Evolutionary conservation across 192 early-diverging fungal species (phyloP).

Genomic region (Backusella westeae): DNA sequence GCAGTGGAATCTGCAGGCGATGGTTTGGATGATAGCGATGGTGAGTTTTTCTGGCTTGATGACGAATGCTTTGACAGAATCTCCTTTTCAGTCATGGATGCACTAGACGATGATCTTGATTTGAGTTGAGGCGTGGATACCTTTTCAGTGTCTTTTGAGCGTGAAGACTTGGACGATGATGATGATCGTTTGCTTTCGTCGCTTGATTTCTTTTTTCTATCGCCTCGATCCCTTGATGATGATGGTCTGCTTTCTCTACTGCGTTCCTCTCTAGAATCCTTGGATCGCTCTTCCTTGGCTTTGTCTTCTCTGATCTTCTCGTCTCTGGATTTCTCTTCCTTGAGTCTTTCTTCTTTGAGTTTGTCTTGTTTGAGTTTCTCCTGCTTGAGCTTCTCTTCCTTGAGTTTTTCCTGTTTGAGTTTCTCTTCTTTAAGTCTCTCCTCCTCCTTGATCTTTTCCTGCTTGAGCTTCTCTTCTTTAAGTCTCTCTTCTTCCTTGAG

Average conservation of each 20-base stretch:
- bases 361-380: background rate
- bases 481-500: no score
- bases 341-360: background rate
- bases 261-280: background rate
- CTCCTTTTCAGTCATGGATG: background rate
- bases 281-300: background rate
- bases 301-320: background rate
- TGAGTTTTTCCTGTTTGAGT: background rate
- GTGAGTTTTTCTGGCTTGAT: background rate
- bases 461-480: background rate
- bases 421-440: background rate
- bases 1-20: background rate
- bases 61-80: background rate
- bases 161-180: background rate
- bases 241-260: background rate
- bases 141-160: background rate
- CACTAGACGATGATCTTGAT: background rate
- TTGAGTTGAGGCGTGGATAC: background rate
- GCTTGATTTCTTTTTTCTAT: background rate
- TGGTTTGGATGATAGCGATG: background rate
- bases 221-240: background rate
- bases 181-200: background rate
- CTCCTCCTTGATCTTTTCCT: background rate
- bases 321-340: background rate
- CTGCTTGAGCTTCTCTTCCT: background rate